Conservation (phyloP, 148 eudicot species). For the Spergularia bocconei region DNA sequence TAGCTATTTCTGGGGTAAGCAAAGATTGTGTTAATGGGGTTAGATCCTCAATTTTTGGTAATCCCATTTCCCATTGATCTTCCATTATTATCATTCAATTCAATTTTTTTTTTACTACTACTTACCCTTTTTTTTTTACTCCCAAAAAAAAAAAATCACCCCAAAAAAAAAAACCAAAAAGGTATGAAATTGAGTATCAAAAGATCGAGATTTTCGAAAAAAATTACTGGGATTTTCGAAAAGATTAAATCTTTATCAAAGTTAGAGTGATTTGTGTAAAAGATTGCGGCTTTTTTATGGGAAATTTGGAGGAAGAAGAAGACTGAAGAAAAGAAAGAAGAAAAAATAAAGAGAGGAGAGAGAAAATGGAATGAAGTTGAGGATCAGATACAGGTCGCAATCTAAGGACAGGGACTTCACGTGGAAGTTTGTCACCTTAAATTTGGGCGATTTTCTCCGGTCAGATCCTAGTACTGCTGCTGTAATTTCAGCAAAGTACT, state of each 20-base stretch:
- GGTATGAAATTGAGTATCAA: not conserved
- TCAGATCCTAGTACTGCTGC: conserved; percentile 10
- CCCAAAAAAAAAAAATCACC: not conserved
- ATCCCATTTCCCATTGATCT: conserved; percentile 25
- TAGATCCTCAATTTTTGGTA: conserved; percentile 31
- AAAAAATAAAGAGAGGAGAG: not conserved
- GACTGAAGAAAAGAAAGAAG: not conserved
- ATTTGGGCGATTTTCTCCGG: conserved; percentile 4
- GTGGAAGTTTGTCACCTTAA: conserved; percentile 17
- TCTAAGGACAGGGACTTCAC: conserved; percentile 2
- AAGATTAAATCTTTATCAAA: conserved; percentile 4
- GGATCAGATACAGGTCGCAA: not conserved
- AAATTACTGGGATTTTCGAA: not conserved
- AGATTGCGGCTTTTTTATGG: no score
- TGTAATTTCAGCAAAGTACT: not conserved
- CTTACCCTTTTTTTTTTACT: no score
- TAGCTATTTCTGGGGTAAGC: conserved; percentile 37
- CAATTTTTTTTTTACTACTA: no score
- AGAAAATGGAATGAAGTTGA: not conserved
- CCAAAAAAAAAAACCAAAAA: not conserved
- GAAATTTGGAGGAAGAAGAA: not conserved
- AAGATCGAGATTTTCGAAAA: not conserved
- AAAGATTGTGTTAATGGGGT: conserved; percentile 32
- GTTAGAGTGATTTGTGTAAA: not conserved
- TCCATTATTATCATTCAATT: conserved; percentile 18